These are phyloP conservation scores for Coemansia umbellata DNA, from an alignment of 192 early-diverging fungal species.

Conservation along the genomic window DNA sequence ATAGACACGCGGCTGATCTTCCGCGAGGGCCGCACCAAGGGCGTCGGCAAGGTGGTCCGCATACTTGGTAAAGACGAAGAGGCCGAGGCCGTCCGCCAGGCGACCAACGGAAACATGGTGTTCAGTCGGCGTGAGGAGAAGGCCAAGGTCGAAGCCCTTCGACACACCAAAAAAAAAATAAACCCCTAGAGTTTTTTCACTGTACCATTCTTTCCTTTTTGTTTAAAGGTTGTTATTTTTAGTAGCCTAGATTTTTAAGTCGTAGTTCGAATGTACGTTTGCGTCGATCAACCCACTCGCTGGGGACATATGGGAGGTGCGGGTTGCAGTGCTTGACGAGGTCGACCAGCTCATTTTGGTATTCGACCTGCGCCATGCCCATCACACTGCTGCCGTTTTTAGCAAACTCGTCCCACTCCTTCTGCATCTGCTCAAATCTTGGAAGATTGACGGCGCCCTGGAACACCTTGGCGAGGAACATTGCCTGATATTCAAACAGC, in stretches of 20 bases:
- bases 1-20: conserved; percentile 63
- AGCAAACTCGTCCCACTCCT: conserved; percentile 10
- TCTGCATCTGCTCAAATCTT: conserved; percentile 15
- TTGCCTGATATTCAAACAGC: conserved; percentile 56
- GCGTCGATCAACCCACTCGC: conserved; percentile 5
- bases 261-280: conserved; percentile 13
- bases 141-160: conserved; percentile 14
- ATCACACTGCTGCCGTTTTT: background rate
- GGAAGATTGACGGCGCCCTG: conserved; percentile 28
- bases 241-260: conserved; percentile 5
- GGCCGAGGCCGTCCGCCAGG: background rate
- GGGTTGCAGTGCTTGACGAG: background rate
- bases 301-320: background rate
- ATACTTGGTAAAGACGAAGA: conserved; percentile 30
- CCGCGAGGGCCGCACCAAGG: conserved; percentile 83
- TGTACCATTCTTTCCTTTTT: background rate
- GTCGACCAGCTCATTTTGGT: conserved; percentile 16
- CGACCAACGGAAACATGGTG: conserved; percentile 28
- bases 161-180: conserved; percentile 1
- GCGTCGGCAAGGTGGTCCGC: conserved; percentile 76
- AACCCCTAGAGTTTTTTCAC: background rate
- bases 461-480: conserved; percentile 43
- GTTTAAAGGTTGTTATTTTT: background rate
- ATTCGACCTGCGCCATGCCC: conserved; percentile 19
- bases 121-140: conserved; percentile 18